phyloP scores from a whole-genome alignment of 495 filamentous ascomycete species.

The Neurospora africana region DNA sequence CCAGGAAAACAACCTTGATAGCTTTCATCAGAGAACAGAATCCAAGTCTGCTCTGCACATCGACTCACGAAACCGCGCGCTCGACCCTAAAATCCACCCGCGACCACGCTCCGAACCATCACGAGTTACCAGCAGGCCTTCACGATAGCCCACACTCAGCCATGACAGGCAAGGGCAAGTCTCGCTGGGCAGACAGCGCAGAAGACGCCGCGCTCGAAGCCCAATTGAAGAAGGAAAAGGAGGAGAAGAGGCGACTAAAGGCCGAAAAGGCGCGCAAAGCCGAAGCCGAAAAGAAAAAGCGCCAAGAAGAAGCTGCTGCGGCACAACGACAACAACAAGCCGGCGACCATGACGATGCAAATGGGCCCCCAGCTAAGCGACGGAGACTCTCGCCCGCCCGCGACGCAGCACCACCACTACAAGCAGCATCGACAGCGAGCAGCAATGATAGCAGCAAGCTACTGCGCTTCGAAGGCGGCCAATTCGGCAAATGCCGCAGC shows the following conservation, averaged over 20 bases:
- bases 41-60: too few species aligned
- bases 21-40: too few species aligned
- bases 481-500: constrained; percentile 65
- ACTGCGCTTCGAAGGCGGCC: constrained; percentile 56
- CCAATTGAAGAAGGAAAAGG: constrained; percentile 73
- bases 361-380: constrained; percentile 44
- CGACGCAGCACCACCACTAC: constrained; percentile 17
- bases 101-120: neutral
- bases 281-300: constrained; percentile 45
- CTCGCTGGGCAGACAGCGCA: constrained; percentile 78
- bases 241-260: constrained; percentile 77
- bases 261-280: constrained; percentile 71
- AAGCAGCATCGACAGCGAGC: constrained; percentile 6
- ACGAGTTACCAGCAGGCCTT: neutral
- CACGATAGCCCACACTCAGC: constrained; percentile 1
- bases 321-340: constrained; percentile 8
- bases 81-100: neutral
- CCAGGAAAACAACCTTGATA: constrained; percentile 11
- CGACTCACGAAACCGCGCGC: neutral
- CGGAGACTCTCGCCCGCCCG: constrained; percentile 36
- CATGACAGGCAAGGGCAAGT: constrained; percentile 59
- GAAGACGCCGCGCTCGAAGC: constrained; percentile 65
- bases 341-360: constrained; percentile 20
- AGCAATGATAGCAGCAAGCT: constrained; percentile 32
- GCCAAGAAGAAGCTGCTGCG: constrained; percentile 16